Percentiles rank a stretch among this genome's conserved stretches.
phyloP scores from a whole-genome alignment of 495 filamentous ascomycete species.

The Penicillium angulare region DNA sequence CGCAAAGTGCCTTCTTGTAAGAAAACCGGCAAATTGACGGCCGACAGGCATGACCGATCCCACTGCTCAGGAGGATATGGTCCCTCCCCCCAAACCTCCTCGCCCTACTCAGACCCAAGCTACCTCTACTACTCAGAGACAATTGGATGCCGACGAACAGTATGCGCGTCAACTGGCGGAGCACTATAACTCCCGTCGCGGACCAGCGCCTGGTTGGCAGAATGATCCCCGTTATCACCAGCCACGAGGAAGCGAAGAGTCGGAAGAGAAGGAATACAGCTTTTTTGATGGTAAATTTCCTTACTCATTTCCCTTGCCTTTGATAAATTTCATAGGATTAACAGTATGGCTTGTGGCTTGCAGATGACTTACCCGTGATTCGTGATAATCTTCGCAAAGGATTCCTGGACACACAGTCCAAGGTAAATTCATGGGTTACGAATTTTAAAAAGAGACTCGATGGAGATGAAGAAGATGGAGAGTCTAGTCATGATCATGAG shows the following conservation, averaged over 20 bases:
- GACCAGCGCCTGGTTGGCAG: slow-evolving; percentile 42
- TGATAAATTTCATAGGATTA: background rate
- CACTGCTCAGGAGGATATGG: slow-evolving; percentile 66
- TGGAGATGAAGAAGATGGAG: slow-evolving; percentile 68
- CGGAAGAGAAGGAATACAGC: slow-evolving; percentile 69
- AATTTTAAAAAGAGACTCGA: slow-evolving; percentile 89
- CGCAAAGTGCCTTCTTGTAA: background rate
- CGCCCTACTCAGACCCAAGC: slow-evolving; percentile 50
- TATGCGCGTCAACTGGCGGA: slow-evolving; percentile 93
- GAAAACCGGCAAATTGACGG: slow-evolving; percentile 4
- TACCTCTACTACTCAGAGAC: slow-evolving; percentile 63
- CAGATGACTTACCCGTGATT: slow-evolving; percentile 91
- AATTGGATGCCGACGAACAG: slow-evolving; percentile 86
- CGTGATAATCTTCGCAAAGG: slow-evolving; percentile 91
- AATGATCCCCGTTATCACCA: slow-evolving; percentile 36
- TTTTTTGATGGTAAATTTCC: slow-evolving; percentile 73
- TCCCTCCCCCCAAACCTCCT: slow-evolving; percentile 68
- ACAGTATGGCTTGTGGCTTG: slow-evolving; percentile 5
- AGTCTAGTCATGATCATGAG: slow-evolving; percentile 48
- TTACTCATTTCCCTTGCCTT: background rate
- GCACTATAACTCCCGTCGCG: slow-evolving; percentile 68
- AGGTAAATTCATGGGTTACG: slow-evolving; percentile 88
- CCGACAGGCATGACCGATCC: slow-evolving; percentile 87
- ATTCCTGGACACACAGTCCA: slow-evolving; percentile 89
- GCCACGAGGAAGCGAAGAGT: slow-evolving; percentile 36